Evolutionary conservation across 2,329 filamentous ascomycete species (phyloP).

Genomic region (Ophiognomonia clavigignenti-juglandacearum): DNA sequence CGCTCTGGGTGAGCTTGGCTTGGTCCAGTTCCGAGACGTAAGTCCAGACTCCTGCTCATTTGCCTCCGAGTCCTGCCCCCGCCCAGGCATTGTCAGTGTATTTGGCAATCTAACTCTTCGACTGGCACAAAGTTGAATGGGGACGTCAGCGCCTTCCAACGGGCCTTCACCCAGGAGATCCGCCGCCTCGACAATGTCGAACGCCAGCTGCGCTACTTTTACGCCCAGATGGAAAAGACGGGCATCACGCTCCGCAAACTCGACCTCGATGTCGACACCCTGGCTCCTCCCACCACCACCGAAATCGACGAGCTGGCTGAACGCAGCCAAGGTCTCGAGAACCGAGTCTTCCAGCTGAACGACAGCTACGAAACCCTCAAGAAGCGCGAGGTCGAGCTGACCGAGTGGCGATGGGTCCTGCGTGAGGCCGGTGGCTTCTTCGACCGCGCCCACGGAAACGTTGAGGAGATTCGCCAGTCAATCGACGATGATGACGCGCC

Average conservation of each 20-base stretch:
- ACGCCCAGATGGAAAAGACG: conserved; percentile 91
- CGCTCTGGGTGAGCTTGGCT: conserved; percentile 88
- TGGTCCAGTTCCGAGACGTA: conserved; percentile 97
- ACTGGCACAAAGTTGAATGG: conserved; percentile 68
- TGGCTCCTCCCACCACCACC: conserved; percentile 82
- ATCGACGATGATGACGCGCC: conserved; percentile 90
- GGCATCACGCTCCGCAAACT: conserved; percentile 81
- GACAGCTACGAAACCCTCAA: conserved; percentile 98
- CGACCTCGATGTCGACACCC: conserved; percentile 81
- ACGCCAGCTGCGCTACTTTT: conserved; percentile 94
- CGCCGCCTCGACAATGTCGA: conserved; percentile 97
- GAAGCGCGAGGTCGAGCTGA: conserved; percentile 94
- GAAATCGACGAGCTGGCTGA: conserved; percentile 96
- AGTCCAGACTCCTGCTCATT: conserved; percentile 29
- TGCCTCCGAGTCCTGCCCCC: too few relatives aligned
- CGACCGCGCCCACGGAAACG: conserved; percentile 90
- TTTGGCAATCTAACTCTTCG: too few relatives aligned
- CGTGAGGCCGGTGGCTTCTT: conserved; percentile 97
- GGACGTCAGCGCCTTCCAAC: conserved; percentile 88
- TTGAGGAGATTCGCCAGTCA: conserved; percentile 91
- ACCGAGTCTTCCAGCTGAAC: conserved; percentile 85
- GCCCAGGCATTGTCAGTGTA: background rate
- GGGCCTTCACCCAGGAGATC: conserved; percentile 97
- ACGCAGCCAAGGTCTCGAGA: conserved; percentile 86
- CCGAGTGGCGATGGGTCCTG: conserved; percentile 97